These are phyloP conservation scores for Vigna unguiculata DNA, from an alignment of 306 rosid genomes.

Conservation along the genomic window DNA sequence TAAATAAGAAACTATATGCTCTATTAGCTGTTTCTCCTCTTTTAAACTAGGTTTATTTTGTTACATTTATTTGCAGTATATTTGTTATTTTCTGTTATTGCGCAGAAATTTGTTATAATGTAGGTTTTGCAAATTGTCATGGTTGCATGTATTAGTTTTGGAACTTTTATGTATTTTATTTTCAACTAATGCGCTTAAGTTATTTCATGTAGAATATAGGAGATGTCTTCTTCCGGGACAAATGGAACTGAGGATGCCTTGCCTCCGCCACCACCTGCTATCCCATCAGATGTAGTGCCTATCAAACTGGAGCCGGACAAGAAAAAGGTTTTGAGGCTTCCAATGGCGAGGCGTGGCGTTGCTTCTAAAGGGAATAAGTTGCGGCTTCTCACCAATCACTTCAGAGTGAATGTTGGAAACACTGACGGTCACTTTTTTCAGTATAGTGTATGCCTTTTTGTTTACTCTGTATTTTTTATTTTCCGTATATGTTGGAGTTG, in stretches of 20 bases:
- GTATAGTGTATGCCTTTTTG: constrained; percentile 71
- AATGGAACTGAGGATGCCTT: constrained; percentile 56
- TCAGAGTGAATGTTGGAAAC: constrained; percentile 66
- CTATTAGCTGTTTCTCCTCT: too few species aligned
- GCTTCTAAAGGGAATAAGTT: constrained; percentile 72
- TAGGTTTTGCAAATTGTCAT: too few species aligned
- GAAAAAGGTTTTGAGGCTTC: constrained; percentile 66
- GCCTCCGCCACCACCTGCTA: constrained; percentile 89
- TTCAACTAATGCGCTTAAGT: too few species aligned
- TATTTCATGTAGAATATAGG: too few species aligned
- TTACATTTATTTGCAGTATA: too few species aligned
- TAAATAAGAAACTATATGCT: too few species aligned
- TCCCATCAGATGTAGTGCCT: constrained; percentile 73
- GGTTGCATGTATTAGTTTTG: too few species aligned
- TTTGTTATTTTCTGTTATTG: too few species aligned
- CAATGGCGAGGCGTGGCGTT: constrained; percentile 71
- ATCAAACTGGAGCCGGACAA: constrained; percentile 55
- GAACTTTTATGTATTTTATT: too few species aligned
- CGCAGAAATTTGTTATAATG: too few species aligned
- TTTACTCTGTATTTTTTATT: background rate
- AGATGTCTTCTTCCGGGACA: constrained; percentile 63
- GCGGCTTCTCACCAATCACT: constrained; percentile 75
- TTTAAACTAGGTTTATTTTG: too few species aligned
- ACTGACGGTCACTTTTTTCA: constrained; percentile 74
- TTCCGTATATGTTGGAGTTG: background rate